A percentile compares a stretch with the other conserved stretches of the same genome.
Evolutionary conservation across 2,329 filamentous ascomycete genomes (phyloP).

Genomic region (Diaporthe citrichinensis): DNA sequence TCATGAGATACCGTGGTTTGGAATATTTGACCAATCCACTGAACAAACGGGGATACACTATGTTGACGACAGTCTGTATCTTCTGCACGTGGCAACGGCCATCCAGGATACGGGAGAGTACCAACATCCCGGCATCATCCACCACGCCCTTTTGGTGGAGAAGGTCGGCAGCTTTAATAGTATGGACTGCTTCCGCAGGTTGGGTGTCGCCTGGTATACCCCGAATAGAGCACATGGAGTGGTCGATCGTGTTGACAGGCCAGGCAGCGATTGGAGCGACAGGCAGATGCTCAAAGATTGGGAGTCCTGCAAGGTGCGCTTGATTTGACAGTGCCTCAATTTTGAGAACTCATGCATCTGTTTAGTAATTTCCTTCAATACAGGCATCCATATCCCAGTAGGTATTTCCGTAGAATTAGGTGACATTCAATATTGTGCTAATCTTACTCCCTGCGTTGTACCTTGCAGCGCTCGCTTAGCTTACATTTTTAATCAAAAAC

Average conservation of each 20-base stretch:
- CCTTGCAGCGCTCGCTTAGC: too few species aligned
- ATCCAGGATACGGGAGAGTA: rapidly evolving
- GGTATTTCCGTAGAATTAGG: too few species aligned
- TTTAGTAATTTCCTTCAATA: neutral
- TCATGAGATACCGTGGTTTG: neutral
- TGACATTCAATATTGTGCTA: too few species aligned
- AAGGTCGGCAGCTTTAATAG: neutral
- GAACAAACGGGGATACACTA: neutral
- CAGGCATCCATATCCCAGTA: neutral
- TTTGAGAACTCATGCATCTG: neutral
- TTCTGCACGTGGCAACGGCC: neutral
- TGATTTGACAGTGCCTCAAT: neutral
- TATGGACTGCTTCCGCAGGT: neutral
- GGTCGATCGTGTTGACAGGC: too few species aligned
- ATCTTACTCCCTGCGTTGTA: too few species aligned
- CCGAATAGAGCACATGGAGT: rapidly evolving
- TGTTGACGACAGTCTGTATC: neutral
- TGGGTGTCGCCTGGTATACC: neutral
- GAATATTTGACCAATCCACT: neutral
- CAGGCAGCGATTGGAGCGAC: neutral
- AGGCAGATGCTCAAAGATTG: neutral
- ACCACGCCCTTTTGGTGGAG: neutral
- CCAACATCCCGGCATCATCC: neutral
- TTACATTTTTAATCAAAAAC: too few species aligned
- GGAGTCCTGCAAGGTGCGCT: neutral